Base-by-base conservation (phyloP, 495 filamentous ascomycete species). In the Hypoxylon cercidicola region DNA sequence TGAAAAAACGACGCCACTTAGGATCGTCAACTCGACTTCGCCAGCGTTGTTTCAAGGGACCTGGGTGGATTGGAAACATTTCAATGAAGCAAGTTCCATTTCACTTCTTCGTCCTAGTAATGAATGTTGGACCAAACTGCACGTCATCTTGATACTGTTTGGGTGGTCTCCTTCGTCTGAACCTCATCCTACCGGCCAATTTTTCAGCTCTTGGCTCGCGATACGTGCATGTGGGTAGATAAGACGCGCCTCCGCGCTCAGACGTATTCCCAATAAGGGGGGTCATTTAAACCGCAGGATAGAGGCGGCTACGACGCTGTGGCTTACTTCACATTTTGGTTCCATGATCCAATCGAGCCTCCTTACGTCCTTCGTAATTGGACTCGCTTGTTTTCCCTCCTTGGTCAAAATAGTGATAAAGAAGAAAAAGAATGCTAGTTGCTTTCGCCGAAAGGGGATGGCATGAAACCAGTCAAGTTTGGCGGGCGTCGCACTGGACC, bases 401-500 rank as follows among this genome's bases (percentile, higher is more conserved):
- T 58, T 54, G 10, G 39, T 66, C n/a, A 34, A 19, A 62, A 61
- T 40, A 11, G 1, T 25, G 43, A 8, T 1, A 28, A 21, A 32
- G 8, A 9, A 25, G 10, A 12, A 25, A 13, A 25, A 46, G 19
- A 32, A 16, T 51, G 62, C 39, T 37, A 34, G 37, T 23, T 2
- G 46, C 25, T 7, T 28, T 28, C 25, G n/a, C 45, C 20, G 35
- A 63, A 58, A 60, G 60, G 54, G 32, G 50, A 63, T 48, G 56
- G 43, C 52, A 55, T 75, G 72, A 75, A 75, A 75, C 72, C 28
- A 16, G 62, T 23, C 16, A 13, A 55, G 72, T 74, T 72, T 72
- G 64, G 72, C 62, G 53, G 64, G 54, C 56, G 72, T 75, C 63
- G 50, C 66, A 72, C 43, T 58, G 52, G 52, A 55, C 41, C 35